Percentiles rank a stretch among this genome's conserved stretches.
phyloP scores from a whole-genome alignment of 768 basidiomycete species.

The Tubosaeta sp. region DNA sequence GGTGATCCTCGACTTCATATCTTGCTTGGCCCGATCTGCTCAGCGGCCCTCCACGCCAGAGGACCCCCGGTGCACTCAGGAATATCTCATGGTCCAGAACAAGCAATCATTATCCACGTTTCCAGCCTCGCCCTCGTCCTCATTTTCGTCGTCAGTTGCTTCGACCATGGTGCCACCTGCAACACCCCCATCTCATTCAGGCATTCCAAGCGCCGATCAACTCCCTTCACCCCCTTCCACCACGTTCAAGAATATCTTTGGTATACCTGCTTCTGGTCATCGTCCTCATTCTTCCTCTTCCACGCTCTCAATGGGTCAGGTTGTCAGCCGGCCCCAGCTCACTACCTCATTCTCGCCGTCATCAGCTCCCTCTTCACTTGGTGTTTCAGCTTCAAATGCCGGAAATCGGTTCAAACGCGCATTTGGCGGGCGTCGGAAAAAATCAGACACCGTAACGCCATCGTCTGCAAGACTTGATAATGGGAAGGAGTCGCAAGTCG shows the following conservation, averaged over 20 bases:
- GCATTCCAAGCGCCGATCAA: conserved; percentile 43
- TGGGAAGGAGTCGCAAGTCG: conserved; percentile 17
- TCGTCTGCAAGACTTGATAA: conserved; percentile 22
- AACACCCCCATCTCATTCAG: conserved; percentile 36
- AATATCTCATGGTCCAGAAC: conserved; percentile 31
- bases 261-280: conserved; percentile 23
- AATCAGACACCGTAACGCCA: conserved; percentile 19
- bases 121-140: conserved; percentile 39
- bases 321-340: conserved; percentile 31
- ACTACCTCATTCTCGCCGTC: conserved; percentile 22
- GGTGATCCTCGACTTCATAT: conserved; percentile 28
- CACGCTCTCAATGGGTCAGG: conserved; percentile 31
- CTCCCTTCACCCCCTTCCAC: conserved; percentile 33
- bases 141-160: conserved; percentile 41
- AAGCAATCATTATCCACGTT: conserved; percentile 38
- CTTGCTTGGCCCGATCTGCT: conserved; percentile 21
- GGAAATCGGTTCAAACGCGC: conserved; percentile 31
- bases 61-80: conserved; percentile 18
- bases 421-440: conserved; percentile 32
- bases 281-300: conserved; percentile 25
- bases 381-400: conserved; percentile 15
- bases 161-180: conserved; percentile 39
- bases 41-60: conserved; percentile 13
- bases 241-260: conserved; percentile 32
- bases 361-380: conserved; percentile 24